Conservation (phyloP, 768 basidiomycete genomes). For the Mycena galericulata region DNA sequence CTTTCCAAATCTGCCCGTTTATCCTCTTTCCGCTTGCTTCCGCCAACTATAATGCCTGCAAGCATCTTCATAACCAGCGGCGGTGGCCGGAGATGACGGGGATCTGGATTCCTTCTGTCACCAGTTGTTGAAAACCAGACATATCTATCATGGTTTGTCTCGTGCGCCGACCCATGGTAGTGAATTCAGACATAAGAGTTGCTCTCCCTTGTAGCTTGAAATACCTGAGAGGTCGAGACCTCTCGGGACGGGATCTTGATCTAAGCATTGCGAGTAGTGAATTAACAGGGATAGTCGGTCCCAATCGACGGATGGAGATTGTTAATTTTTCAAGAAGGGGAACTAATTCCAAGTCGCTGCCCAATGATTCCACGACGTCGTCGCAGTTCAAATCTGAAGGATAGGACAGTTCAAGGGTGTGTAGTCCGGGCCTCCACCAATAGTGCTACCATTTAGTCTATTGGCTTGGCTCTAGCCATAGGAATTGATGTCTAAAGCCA, state of each 20-base stretch:
- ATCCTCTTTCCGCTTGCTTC: not conserved
- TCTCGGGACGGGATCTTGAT: not conserved
- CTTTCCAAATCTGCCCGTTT: not conserved
- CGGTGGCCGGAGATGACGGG: not conserved
- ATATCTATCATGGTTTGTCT: too few relatives aligned
- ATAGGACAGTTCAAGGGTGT: not conserved
- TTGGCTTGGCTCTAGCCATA: too few relatives aligned
- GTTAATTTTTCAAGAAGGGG: not conserved
- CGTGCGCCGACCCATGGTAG: too few relatives aligned
- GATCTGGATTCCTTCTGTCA: not conserved
- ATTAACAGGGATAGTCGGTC: not conserved
- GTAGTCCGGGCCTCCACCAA: not conserved
- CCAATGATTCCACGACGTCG: not conserved
- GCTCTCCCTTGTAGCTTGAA: not conserved
- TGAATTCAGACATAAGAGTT: too few relatives aligned
- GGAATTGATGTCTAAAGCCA: too few relatives aligned
- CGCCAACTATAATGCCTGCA: not conserved
- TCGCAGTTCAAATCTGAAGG: not conserved
- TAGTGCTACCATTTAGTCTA: too few relatives aligned
- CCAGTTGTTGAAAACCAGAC: not conserved
- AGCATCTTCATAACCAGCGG: not conserved
- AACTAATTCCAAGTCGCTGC: not conserved
- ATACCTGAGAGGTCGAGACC: not conserved
- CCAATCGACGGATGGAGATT: not conserved
- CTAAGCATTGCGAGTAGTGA: not conserved